Evolutionary conservation across 257 asterid genomes (phyloP).

Genomic region (Jacaranda mimosifolia): DNA sequence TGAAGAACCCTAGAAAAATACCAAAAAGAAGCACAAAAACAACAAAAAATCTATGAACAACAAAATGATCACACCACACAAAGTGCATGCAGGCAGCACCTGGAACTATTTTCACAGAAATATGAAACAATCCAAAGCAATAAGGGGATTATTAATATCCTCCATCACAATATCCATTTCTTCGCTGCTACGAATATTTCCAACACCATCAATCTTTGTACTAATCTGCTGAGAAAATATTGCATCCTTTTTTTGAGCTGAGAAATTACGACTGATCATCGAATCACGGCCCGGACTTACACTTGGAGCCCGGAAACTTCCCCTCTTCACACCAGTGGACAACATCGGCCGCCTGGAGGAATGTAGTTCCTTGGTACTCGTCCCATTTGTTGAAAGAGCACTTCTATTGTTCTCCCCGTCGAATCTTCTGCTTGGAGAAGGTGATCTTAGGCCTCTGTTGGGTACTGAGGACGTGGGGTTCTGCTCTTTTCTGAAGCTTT

Average conservation of each 20-base stretch:
- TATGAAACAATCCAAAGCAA: conserved; percentile 89
- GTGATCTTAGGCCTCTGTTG: conserved; percentile 53
- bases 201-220: conserved; percentile 44
- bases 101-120: conserved; percentile 49
- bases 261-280: conserved; percentile 1
- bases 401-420: conserved; percentile 46
- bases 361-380: neutral
- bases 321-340: conserved; percentile 47
- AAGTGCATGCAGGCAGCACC: conserved; percentile 27
- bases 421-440: conserved; percentile 77
- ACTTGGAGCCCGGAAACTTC: conserved; percentile 43
- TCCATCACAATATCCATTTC: conserved; percentile 62
- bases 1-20: conserved; percentile 25
- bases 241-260: conserved; percentile 35
- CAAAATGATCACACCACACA: conserved; percentile 40
- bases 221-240: conserved; percentile 32
- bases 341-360: conserved; percentile 31
- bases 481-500: conserved; percentile 67
- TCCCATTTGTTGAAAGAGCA: conserved; percentile 13
- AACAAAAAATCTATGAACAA: conserved; percentile 26
- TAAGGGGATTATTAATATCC: conserved; percentile 73
- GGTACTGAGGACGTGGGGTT: conserved; percentile 34
- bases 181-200: conserved; percentile 31
- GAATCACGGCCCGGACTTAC: conserved; percentile 44
- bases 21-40: neutral